Conservation (phyloP, 495 filamentous ascomycete genomes). For the Tuber melanosporum region DNA sequence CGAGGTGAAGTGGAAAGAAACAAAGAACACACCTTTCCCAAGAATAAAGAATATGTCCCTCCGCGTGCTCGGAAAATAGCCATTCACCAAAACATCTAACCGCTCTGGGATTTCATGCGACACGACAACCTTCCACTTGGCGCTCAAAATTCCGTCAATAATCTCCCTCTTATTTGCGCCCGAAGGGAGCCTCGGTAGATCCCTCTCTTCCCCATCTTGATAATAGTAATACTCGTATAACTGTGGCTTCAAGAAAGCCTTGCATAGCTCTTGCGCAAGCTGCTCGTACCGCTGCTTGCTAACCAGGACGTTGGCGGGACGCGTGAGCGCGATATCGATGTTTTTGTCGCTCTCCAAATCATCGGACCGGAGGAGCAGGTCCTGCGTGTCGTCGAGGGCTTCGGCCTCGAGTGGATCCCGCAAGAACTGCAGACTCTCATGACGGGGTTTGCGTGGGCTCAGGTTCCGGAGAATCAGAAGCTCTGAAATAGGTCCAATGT, state of each 20-base stretch:
- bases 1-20: neutral
- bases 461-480: constrained; percentile 29
- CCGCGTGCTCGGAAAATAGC: constrained; percentile 21
- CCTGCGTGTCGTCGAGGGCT: constrained; percentile 18
- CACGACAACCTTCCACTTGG: constrained; percentile 29
- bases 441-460: constrained; percentile 11
- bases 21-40: constrained; percentile 30
- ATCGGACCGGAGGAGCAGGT: constrained; percentile 16
- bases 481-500: constrained; percentile 8
- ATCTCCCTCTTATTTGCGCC: constrained; percentile 17
- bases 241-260: constrained; percentile 29
- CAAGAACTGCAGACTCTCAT: neutral
- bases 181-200: neutral
- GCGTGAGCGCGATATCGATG: constrained; percentile 32
- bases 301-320: constrained; percentile 16
- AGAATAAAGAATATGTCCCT: constrained; percentile 41
- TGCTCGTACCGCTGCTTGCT: constrained; percentile 34
- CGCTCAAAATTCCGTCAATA: constrained; percentile 25
- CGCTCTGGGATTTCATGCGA: constrained; percentile 36
- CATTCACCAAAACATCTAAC: constrained; percentile 33
- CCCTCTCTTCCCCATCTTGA: neutral
- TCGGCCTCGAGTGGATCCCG: neutral
- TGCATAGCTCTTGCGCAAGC: constrained; percentile 22
- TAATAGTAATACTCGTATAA: constrained; percentile 26
- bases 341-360: constrained; percentile 17